Evolutionary conservation across 139 green algal genomes (phyloP), one percentile per base, ranked within the genome.

Genomic region (Mesotaenium endlicherianum): DNA sequence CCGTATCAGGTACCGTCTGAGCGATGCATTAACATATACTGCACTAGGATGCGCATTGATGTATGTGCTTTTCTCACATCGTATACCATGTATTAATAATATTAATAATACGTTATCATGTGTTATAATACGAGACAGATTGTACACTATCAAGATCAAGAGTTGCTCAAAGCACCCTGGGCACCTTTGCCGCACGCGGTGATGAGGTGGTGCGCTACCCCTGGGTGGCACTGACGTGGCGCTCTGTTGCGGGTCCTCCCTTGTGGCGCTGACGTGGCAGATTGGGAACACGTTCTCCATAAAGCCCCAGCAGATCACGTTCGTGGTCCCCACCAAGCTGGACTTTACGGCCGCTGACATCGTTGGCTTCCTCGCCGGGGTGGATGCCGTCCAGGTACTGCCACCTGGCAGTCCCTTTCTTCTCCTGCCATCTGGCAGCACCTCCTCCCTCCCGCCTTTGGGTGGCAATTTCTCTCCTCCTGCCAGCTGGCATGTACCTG

Each of bases 231-330:
- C n/a, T n/a, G n/a, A n/a, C n/a, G n/a, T n/a, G n/a, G n/a, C n/a
- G n/a, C n/a, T n/a, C n/a, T n/a, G n/a, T n/a, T n/a, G n/a, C n/a
- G n/a, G n/a, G n/a, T n/a, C n/a, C n/a, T n/a, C n/a, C n/a, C n/a
- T n/a, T n/a, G n/a, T n/a, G n/a, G n/a, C n/a, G n/a, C n/a, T n/a
- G n/a, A 64, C 43, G 11, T 0, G 3, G 42, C 70, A 85, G 79
- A 44, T 64, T 64, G 79, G 79, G 11, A 82, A 84, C 49, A 84
- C 43, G 0, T 84, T 85, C 36, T 81, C 70, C 20, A 39, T 85
- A 26, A 76, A 38, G 69, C 79, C 79, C 2, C 70, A 71, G 69
- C 79, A 85, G 79, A 38, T 82, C 17, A 64, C 59, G 1, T 82
- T 82, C 40, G 60, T 82, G 30, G 53, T 77, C 26, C 44, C 57